Evolutionary conservation across 352 stramenopile genomes (phyloP).

Genomic region (Globisporangium cederbergense): DNA sequence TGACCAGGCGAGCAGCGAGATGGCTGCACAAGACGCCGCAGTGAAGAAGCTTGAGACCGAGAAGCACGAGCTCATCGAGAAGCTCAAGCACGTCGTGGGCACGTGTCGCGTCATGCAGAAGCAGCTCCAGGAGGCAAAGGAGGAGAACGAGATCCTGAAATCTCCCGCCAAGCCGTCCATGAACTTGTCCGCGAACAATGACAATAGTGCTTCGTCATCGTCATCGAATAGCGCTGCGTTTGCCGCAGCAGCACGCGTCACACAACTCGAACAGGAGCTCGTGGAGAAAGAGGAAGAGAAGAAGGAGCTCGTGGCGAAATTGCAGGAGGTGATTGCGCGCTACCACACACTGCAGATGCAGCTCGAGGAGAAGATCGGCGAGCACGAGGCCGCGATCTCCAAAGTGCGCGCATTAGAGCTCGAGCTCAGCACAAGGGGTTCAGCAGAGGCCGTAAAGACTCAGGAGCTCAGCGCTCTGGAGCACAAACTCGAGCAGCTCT

Average conservation of each 20-base stretch:
- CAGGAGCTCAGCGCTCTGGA: conserved; percentile 32
- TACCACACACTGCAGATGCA: conserved; percentile 53
- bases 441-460: conserved; percentile 5
- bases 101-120: conserved; percentile 71
- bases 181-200: neutral
- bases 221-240: conserved; percentile 13
- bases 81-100: conserved; percentile 69
- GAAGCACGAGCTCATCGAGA: conserved; percentile 73
- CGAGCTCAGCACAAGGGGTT: conserved; percentile 35
- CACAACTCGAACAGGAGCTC: conserved; percentile 34
- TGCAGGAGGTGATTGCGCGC: conserved; percentile 44
- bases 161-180: conserved; percentile 28
- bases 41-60: conserved; percentile 55
- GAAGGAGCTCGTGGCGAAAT: conserved; percentile 39
- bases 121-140: conserved; percentile 58
- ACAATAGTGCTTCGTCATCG: conserved; percentile 8
- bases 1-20: conserved; percentile 12
- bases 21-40: conserved; percentile 21
- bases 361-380: conserved; percentile 44
- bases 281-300: conserved; percentile 43
- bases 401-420: conserved; percentile 57
- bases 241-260: conserved; percentile 21
- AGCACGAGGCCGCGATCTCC: conserved; percentile 40
- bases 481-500: conserved; percentile 26
- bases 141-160: conserved; percentile 49